Evolutionary conservation across 1,284 basidiomycete species (phyloP).

Genomic region (Phellopilus nigrolimitatus): DNA sequence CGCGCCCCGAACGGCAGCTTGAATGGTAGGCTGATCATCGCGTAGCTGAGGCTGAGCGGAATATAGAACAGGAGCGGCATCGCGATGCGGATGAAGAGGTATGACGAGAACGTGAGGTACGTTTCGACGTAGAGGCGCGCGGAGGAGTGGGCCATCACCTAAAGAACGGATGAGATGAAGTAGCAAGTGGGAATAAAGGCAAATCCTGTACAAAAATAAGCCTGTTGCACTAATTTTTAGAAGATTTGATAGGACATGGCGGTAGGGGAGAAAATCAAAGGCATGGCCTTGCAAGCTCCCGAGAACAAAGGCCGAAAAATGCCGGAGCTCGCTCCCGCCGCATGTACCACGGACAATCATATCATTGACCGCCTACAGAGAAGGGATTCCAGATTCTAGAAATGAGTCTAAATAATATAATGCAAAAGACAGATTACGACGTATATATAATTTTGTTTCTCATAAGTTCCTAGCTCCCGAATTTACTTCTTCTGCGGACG

Average conservation of each 20-base stretch:
- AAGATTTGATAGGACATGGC: too few species aligned
- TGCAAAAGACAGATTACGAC: slow-evolving; percentile 3
- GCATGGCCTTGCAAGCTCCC: too few species aligned
- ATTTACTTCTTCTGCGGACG: slow-evolving; percentile 28
- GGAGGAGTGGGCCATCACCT: slow-evolving; percentile 40
- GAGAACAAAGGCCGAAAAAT: too few species aligned
- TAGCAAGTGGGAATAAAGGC: neutral
- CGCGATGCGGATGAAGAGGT: slow-evolving; percentile 36
- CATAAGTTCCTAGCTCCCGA: too few species aligned
- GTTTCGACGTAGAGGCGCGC: slow-evolving; percentile 40
- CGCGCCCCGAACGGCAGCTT: slow-evolving; percentile 33
- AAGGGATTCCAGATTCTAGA: too few species aligned
- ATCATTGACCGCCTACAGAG: too few species aligned
- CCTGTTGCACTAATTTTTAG: too few species aligned
- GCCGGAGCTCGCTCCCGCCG: too few species aligned
- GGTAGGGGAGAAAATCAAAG: too few species aligned
- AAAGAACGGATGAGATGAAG: slow-evolving; percentile 19
- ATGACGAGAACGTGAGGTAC: slow-evolving; percentile 35
- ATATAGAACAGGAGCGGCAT: slow-evolving; percentile 38
- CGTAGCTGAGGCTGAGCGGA: slow-evolving; percentile 38
- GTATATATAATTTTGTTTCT: neutral
- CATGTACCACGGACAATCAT: too few species aligned
- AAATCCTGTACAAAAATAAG: neutral
- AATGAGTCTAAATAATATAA: slow-evolving; percentile 7
- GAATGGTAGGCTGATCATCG: slow-evolving; percentile 44